A percentile compares a stretch with the other conserved stretches of the same genome.
These are phyloP conservation scores for Solanum piurae DNA, from an alignment of 257 asterid species.

Conservation along the genomic window DNA sequence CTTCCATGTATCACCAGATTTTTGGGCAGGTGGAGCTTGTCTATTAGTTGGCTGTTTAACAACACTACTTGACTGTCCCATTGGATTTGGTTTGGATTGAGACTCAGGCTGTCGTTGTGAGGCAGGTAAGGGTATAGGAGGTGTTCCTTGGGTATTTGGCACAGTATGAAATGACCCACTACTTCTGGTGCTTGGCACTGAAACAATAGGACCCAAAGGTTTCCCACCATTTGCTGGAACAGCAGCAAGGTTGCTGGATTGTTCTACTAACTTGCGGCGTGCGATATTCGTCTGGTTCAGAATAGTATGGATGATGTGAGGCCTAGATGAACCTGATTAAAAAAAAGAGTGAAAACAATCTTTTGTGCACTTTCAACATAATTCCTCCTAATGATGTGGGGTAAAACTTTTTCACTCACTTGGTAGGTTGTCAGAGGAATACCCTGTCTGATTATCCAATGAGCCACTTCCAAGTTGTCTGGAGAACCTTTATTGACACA, in stretches of 20 bases:
- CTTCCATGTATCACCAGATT: slow-evolving; percentile 28
- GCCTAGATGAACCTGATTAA: slow-evolving; percentile 28
- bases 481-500: slow-evolving; percentile 23
- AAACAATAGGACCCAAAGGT: slow-evolving; percentile 12
- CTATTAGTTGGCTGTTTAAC: slow-evolving; percentile 10
- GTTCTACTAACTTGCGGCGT: slow-evolving; percentile 51
- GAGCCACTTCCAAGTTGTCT: slow-evolving; percentile 14
- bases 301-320: slow-evolving; percentile 14
- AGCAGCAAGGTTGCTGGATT: slow-evolving; percentile 50
- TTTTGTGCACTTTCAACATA: background rate
- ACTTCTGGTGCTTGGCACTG: slow-evolving; percentile 55
- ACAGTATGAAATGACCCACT: slow-evolving; percentile 85
- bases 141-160: slow-evolving; percentile 24
- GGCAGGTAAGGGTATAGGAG: slow-evolving; percentile 19
- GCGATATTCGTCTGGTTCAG: slow-evolving; percentile 9
- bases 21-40: slow-evolving; percentile 1
- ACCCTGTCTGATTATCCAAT: slow-evolving; percentile 15
- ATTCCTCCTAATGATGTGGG: background rate
- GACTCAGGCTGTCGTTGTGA: slow-evolving; percentile 12
- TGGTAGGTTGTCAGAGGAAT: slow-evolving; percentile 23
- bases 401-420: slow-evolving; percentile 22
- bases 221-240: slow-evolving; percentile 21
- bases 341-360: slow-evolving; percentile 3
- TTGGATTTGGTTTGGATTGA: slow-evolving; percentile 6
- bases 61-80: background rate